phyloP scores from a whole-genome alignment of 768 basidiomycete species.

The Russula foetens region DNA sequence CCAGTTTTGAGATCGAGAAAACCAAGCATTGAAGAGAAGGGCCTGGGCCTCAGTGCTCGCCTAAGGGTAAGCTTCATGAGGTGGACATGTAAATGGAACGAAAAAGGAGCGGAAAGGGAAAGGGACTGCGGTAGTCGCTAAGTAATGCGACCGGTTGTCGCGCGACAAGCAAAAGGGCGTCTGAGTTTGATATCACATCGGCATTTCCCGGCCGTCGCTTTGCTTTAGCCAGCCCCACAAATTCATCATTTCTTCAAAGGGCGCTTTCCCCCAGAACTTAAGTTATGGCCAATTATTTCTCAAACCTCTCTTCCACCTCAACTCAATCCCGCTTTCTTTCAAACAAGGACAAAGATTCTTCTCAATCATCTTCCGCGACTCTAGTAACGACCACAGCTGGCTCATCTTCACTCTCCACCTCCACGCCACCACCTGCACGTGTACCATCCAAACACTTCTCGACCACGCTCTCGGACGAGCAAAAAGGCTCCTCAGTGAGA shows the following conservation, averaged over 20 bases:
- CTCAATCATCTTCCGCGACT: conserved; percentile 20
- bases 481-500: conserved; percentile 35
- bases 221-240: neutral
- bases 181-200: neutral
- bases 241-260: too few species aligned
- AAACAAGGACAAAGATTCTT: conserved; percentile 29
- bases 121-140: neutral
- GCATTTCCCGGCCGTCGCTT: neutral
- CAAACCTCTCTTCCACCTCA: conserved; percentile 67
- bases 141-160: too few species aligned
- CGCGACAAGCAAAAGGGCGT: too few species aligned
- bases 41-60: conserved; percentile 78
- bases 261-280: neutral
- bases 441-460: conserved; percentile 69
- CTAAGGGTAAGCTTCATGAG: conserved; percentile 76
- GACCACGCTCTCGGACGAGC: conserved; percentile 42
- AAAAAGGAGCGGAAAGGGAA: neutral
- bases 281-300: conserved; percentile 68
- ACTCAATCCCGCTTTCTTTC: conserved; percentile 57
- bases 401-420: neutral
- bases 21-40: conserved; percentile 75
- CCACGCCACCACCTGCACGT: conserved; percentile 32
- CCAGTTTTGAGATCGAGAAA: conserved; percentile 92
- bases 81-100: neutral
- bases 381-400: conserved; percentile 18